phyloP scores from a whole-genome alignment of 306 rosid genomes.

The Gynostemma pentaphyllum region DNA sequence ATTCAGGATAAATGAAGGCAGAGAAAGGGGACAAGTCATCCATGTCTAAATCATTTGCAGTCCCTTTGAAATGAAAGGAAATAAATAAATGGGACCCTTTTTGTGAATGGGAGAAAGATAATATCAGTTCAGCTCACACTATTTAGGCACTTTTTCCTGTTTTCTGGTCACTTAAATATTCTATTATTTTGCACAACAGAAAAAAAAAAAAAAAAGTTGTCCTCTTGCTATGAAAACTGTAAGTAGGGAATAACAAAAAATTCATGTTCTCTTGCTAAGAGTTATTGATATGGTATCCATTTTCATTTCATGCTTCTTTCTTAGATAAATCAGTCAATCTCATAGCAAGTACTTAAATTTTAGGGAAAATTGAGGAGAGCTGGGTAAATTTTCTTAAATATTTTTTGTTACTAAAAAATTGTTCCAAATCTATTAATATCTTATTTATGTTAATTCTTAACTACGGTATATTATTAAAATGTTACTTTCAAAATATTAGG shows the following conservation, averaged over 20 bases:
- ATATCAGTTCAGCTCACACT: not conserved
- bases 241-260: not conserved
- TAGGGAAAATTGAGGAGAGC: too few relatives aligned
- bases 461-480: too few relatives aligned
- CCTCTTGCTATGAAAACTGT: not conserved
- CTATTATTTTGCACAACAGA: not conserved
- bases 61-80: slow-evolving; percentile 9
- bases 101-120: not conserved
- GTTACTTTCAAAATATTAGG: too few relatives aligned
- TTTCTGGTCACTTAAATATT: not conserved
- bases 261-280: not conserved
- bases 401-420: too few relatives aligned
- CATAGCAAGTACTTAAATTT: too few relatives aligned
- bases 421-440: too few relatives aligned
- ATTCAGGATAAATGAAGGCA: slow-evolving; percentile 8
- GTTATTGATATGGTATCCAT: slow-evolving; percentile 1
- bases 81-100: slow-evolving; percentile 11
- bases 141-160: not conserved
- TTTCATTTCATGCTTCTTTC: too few relatives aligned
- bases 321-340: too few relatives aligned
- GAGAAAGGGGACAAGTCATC: slow-evolving; percentile 6
- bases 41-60: slow-evolving; percentile 14
- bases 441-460: too few relatives aligned
- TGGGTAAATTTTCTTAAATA: too few relatives aligned
- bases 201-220: not conserved